These are phyloP conservation scores for Podila minutissima DNA, from an alignment of 192 early-diverging fungal genomes.

Conservation along the genomic window DNA sequence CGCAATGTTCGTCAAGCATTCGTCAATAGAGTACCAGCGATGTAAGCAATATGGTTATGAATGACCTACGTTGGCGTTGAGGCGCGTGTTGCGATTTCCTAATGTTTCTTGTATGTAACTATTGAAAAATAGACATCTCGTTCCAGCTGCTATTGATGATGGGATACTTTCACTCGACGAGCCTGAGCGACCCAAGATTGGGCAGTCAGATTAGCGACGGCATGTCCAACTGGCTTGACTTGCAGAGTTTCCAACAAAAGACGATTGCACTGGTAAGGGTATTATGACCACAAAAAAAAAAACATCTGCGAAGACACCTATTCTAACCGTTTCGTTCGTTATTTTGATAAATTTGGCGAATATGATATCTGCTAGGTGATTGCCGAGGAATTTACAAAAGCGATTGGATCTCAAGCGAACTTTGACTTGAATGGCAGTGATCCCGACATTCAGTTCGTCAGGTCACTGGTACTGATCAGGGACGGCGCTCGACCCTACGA, in stretches of 20 bases:
- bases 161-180: constrained; percentile 20
- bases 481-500: too few species aligned
- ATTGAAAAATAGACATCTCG: constrained; percentile 16
- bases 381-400: constrained; percentile 35
- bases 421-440: constrained; percentile 25
- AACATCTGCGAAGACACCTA: too few species aligned
- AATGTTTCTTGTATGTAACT: neutral
- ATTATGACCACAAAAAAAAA: too few species aligned
- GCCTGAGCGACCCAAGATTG: constrained; percentile 9
- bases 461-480: neutral
- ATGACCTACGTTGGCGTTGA: neutral
- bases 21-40: constrained; percentile 30
- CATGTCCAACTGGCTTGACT: constrained; percentile 31
- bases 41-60: constrained; percentile 14
- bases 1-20: constrained; percentile 31
- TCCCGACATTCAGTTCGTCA: constrained; percentile 16
- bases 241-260: constrained; percentile 26
- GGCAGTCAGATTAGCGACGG: constrained; percentile 13
- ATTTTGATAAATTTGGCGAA: neutral
- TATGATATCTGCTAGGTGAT: constrained; percentile 14
- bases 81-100: neutral
- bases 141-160: constrained; percentile 31
- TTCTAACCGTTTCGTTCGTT: neutral
- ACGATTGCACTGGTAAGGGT: constrained; percentile 19
- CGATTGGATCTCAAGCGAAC: constrained; percentile 15